Percentiles rank a stretch among this genome's conserved stretches.
Conservation (phyloP, 2,329 filamentous ascomycete genomes). For the Dendrostoma leiphaemia region DNA sequence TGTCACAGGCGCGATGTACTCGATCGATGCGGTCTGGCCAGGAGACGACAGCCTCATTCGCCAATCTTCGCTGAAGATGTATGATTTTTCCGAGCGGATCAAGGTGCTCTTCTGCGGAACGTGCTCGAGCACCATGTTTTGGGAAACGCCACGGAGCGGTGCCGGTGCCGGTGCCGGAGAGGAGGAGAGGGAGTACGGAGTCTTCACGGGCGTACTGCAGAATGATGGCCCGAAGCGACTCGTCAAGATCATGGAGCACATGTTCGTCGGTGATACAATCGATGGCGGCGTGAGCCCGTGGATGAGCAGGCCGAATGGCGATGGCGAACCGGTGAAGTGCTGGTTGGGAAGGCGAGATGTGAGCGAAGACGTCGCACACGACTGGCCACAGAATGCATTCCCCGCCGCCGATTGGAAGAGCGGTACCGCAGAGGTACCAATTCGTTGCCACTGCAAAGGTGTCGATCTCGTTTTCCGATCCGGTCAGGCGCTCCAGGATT, state of each 20-base stretch:
- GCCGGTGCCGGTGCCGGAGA: constrained; percentile 14
- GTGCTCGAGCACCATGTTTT: constrained; percentile 46
- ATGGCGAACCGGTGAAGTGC: constrained; percentile 24
- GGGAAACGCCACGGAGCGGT: constrained; percentile 21
- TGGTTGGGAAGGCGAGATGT: constrained; percentile 25
- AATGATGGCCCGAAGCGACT: constrained; percentile 30
- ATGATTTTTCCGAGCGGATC: constrained; percentile 33
- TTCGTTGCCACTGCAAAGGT: constrained; percentile 47
- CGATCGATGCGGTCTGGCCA: constrained; percentile 35
- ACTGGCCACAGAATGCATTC: constrained; percentile 23
- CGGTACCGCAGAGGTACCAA: constrained; percentile 27
- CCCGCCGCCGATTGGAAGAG: constrained; percentile 19
- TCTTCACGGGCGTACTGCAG: constrained; percentile 37
- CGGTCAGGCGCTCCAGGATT: constrained; percentile 27
- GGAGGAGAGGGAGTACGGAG: constrained; percentile 24
- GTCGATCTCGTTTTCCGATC: constrained; percentile 39
- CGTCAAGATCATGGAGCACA: constrained; percentile 34
- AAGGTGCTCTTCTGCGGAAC: constrained; percentile 39
- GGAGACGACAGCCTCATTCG: constrained; percentile 29
- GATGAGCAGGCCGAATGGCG: constrained; percentile 35
- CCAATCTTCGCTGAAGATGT: constrained; percentile 31
- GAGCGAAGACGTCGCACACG: constrained; percentile 27
- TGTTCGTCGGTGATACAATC: constrained; percentile 47
- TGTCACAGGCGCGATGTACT: constrained; percentile 41
- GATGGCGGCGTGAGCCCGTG: constrained; percentile 52